Evolutionary conservation across 495 filamentous ascomycete genomes (phyloP).

Genomic region (Aspergillus taichungensis): DNA sequence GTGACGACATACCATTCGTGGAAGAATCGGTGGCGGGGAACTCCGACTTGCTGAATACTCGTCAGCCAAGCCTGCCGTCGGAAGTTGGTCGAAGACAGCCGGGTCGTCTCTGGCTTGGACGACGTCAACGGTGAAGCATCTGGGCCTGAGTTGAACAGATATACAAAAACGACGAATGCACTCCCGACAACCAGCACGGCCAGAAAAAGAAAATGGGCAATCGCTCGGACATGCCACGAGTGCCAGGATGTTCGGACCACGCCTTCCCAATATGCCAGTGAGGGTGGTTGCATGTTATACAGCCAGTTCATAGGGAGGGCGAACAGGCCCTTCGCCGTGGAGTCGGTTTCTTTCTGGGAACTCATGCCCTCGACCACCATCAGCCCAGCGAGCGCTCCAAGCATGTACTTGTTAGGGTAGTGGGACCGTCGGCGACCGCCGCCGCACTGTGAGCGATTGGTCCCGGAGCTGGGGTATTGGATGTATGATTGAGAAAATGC

Average conservation of each 20-base stretch:
- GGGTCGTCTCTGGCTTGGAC: conserved; percentile 37
- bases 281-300: conserved; percentile 19
- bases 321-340: conserved; percentile 61
- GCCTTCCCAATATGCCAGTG: conserved; percentile 17
- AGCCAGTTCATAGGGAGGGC: conserved; percentile 54
- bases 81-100: conserved; percentile 76
- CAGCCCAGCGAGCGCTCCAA: conserved; percentile 81
- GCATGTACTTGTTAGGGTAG: conserved; percentile 67
- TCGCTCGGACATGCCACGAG: conserved; percentile 34
- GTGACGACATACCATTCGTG: conserved; percentile 75
- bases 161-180: conserved; percentile 58
- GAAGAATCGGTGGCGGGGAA: conserved; percentile 79
- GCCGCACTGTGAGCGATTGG: conserved; percentile 7
- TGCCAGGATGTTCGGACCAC: conserved; percentile 24
- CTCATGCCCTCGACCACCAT: conserved; percentile 78
- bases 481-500: conserved; percentile 37
- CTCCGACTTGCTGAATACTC: conserved; percentile 86
- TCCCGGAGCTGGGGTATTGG: conserved; percentile 16
- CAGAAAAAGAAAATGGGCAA: conserved; percentile 45
- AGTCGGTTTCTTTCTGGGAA: conserved; percentile 44
- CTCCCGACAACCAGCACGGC: conserved; percentile 54
- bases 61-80: conserved; percentile 89
- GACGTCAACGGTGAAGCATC: conserved; percentile 21
- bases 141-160: conserved; percentile 53
- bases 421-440: conserved; percentile 31